Conservation (phyloP, 106 monocot genomes). For the Dendrobium catenatum region DNA sequence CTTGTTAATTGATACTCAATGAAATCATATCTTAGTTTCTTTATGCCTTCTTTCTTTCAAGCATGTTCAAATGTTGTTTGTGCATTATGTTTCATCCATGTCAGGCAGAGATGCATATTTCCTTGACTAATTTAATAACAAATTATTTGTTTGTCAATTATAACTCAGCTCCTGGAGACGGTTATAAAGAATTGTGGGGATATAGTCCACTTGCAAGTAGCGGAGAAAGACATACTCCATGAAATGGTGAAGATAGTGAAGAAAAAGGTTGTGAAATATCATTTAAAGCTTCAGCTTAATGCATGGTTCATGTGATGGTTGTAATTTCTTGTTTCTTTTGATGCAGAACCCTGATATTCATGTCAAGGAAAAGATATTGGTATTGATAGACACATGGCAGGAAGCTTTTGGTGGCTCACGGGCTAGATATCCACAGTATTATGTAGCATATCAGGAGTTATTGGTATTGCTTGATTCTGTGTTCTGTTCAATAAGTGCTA, state of each 20-base stretch:
- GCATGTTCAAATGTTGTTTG: background rate
- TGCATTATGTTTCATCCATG: background rate
- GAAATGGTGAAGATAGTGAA: slow-evolving; percentile 88
- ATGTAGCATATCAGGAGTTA: slow-evolving; percentile 72
- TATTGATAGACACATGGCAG: slow-evolving; percentile 85
- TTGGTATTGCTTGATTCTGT: slow-evolving; percentile 34
- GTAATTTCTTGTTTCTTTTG: background rate
- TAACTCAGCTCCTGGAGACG: slow-evolving; percentile 70
- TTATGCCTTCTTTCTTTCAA: background rate
- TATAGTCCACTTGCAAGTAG: slow-evolving; percentile 72
- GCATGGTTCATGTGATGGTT: slow-evolving; percentile 1
- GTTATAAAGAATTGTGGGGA: slow-evolving; percentile 89
- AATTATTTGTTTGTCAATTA: background rate
- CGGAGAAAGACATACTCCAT: slow-evolving; percentile 66
- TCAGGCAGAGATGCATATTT: background rate
- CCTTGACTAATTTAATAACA: background rate
- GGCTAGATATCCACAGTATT: slow-evolving; percentile 83
- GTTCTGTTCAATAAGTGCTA: background rate
- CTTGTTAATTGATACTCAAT: background rate
- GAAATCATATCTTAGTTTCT: background rate
- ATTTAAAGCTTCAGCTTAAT: slow-evolving; percentile 4
- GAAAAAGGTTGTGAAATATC: slow-evolving; percentile 55
- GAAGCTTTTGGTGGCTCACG: slow-evolving; percentile 86
- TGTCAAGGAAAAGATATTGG: slow-evolving; percentile 80
- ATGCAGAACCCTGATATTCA: slow-evolving; percentile 61